Evolutionary conservation across 352 stramenopile species (phyloP).

Genomic region (Phytophthora hybrid): DNA sequence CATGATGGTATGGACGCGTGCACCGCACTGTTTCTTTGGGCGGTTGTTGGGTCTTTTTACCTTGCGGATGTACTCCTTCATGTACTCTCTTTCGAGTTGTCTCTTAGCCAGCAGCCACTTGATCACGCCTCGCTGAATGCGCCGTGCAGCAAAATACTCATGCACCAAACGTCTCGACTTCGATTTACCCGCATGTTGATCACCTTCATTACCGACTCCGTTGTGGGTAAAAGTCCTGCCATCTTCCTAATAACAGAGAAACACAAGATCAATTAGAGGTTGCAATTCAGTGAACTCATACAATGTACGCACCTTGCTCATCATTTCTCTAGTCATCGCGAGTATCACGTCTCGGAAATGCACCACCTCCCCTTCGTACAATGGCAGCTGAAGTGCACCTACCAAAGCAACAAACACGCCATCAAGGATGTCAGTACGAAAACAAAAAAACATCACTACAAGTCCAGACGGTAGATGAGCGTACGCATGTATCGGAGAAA

Average conservation of each 20-base stretch:
- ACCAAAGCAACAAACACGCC: not conserved
- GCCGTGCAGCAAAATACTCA: not conserved
- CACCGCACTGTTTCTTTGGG: not conserved
- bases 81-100: not conserved
- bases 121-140: not conserved
- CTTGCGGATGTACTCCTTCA: not conserved
- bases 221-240: not conserved
- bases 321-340: conserved; percentile 70
- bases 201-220: not conserved
- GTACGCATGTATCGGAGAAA: conserved; percentile 59
- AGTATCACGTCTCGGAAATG: conserved; percentile 88
- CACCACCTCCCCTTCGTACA: conserved; percentile 81
- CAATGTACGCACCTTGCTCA: conserved; percentile 52
- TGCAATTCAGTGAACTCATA: not conserved
- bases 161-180: not conserved
- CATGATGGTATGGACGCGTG: not conserved
- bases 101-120: not conserved
- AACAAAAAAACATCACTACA: no score
- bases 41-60: not conserved
- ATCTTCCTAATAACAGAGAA: not conserved
- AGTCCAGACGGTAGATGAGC: conserved; percentile 4
- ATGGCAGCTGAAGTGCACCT: conserved; percentile 63
- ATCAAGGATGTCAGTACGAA: not conserved
- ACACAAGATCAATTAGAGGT: not conserved
- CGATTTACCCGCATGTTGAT: not conserved